Evolutionary conservation across 2,329 filamentous ascomycete genomes (phyloP), one percentile per base, ranked within the genome.

Genomic region (Tolypocladium ophioglossoides): DNA sequence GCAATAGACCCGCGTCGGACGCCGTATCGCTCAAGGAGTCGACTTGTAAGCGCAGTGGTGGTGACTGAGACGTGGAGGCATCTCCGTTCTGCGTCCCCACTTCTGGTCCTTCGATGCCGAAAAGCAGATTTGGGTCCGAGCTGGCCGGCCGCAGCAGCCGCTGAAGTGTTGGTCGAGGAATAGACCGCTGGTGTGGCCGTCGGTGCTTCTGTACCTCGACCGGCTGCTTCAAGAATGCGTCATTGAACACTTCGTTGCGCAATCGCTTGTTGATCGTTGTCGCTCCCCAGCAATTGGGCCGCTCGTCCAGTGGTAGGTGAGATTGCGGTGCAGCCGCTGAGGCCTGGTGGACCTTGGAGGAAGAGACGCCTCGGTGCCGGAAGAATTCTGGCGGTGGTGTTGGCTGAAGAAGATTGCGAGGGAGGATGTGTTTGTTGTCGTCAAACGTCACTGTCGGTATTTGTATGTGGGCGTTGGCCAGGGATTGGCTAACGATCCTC

Each of bases 381-480:
- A 63, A 60, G 32, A 61, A 61, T 4, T 67, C 66, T 6, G 66
- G 63, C 9, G 70, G 66, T 4, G 70, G 65, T 34, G 83, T 76
- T 20, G 85, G 77, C 53, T 84, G 82, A 51, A 96, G 86, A 32
- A 96, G 78, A 63, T 88, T 89, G 48, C 89, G 84, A 1, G 92
- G 92, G 44, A 96, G 84, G 55, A 97, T 95, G 66, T 97, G 92
- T 59, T 87, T 83, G 66, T 97, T 97, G 67, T 96, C 91, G 64
- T 92, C 89, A 57, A 96, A 90, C 0, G 94, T 90, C 49, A 97
- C 92, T 41, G 94, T 92, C 2, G 92, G 91, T 34, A 95, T 83
- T 24, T 86, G 81, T 37, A 83, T 79, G 30, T 74, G 74, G 34
- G 72, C 68, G 38, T 82, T 80, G 54, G 88, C 80, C 56, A 96